Evolutionary conservation across 305 asterid genomes (phyloP), one percentile per base, ranked within the genome.

Genomic region (Solanum aculeatissimum): DNA sequence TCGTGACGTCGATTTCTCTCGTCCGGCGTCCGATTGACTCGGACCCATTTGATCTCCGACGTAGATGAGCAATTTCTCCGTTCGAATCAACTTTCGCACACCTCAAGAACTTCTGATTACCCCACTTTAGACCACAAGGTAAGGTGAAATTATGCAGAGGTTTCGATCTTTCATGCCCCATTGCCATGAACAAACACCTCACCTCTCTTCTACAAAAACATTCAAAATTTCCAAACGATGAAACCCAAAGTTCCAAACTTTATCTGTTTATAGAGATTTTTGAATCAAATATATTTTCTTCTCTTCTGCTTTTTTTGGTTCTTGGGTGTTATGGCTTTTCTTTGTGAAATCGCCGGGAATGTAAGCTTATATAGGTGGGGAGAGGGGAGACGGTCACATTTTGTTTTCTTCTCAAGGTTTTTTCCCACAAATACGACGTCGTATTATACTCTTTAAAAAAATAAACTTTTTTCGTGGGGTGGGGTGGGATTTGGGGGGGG

Each of bases 111-210:
- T 9, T 78, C 80, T 63, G 86, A 40, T 63, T 62, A 21, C 84
- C 86, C 86, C 86, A 84, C 84, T 38, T 75, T 19, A 84, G 23
- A 57, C 65, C 47, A 77, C 83, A 60, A 3, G 86, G 84, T 5
- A 84, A 54, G 38, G 38, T 51, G 84, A 84, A 84, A 84, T 84
- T 84, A 47, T 84, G 86, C 23, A 78, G 54, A 23, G 79, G 72
- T 65, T 58, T 54, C 35, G 80, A 53, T 83, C 86, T 83, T 54
- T 83, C 86, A 63, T 63, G 70, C 16, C 72, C 82, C 86, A 83
- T 83, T 79, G 47, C 72, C 82, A 70, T 83, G 63, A 53, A 23
- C 68, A 60, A 23, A 60, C 35, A 60, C 4, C 68, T 55, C 62
- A 19, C 62, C 66, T 21, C 29, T 12, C 53, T 47, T 47, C 53